Conservation (phyloP, 768 basidiomycete species). For the Tricholomella constricta region DNA sequence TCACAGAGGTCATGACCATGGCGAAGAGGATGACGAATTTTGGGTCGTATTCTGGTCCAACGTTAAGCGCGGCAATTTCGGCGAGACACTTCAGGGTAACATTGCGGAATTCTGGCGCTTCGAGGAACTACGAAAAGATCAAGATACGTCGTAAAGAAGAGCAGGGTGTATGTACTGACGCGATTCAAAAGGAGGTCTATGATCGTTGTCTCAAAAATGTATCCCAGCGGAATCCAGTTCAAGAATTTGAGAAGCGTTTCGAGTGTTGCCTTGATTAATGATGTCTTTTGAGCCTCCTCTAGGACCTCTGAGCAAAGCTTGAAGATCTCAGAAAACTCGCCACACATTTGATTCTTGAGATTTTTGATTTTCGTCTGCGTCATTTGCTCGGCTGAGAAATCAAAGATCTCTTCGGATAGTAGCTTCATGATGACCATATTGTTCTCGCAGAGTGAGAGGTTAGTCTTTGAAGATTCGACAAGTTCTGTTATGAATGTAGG, state of each 20-base stretch:
- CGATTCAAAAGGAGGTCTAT: conserved; percentile 92
- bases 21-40: conserved; percentile 98
- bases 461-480: conserved; percentile 95
- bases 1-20: conserved; percentile 97
- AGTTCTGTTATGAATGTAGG: conserved; percentile 96
- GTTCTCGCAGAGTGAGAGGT: conserved; percentile 96
- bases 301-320: conserved; percentile 95
- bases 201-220: conserved; percentile 97
- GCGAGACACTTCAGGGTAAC: conserved; percentile 95
- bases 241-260: conserved; percentile 95
- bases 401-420: conserved; percentile 98
- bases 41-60: conserved; percentile 95
- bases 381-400: conserved; percentile 98
- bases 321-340: conserved; percentile 97
- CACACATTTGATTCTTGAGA: conserved; percentile 97
- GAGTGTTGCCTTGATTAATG: conserved; percentile 90
- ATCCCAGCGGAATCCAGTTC: conserved; percentile 99
- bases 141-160: conserved; percentile 10
- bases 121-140: conserved; percentile 73
- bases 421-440: conserved; percentile 99
- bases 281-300: conserved; percentile 95
- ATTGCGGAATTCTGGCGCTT: conserved; percentile 96
- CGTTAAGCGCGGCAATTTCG: conserved; percentile 92
- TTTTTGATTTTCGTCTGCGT: conserved; percentile 97
- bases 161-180: conserved; percentile 49